Evolutionary conservation across 108 stramenopile species (phyloP).

Genomic region (Pseudonitzschia pungens): DNA sequence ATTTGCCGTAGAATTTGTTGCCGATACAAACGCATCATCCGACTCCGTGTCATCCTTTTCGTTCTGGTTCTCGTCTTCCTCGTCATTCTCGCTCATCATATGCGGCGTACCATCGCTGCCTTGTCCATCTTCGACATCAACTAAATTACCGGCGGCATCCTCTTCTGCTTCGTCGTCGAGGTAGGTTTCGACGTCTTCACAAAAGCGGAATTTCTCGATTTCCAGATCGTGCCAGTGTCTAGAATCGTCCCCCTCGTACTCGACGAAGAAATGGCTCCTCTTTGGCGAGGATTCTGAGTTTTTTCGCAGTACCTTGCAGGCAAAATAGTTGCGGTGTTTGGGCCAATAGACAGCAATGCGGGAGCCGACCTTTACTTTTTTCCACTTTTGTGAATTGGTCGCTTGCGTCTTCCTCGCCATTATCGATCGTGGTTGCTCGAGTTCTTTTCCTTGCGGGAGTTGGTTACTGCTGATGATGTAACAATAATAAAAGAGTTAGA

Average conservation of each 20-base stretch:
- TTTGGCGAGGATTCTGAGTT: neutral
- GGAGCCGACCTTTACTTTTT: neutral
- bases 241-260: neutral
- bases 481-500: no score
- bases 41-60: neutral
- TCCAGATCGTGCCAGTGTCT: neutral
- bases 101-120: neutral
- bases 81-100: neutral
- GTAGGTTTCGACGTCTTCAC: neutral
- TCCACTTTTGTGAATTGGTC: neutral
- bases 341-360: neutral
- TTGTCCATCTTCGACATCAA: neutral
- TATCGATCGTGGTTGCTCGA: neutral
- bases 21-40: neutral
- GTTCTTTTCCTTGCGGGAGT: no score
- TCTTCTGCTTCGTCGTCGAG: slow-evolving; percentile 6
- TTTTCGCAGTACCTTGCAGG: neutral
- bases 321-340: neutral
- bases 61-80: neutral
- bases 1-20: neutral
- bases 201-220: neutral
- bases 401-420: neutral
- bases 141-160: neutral
- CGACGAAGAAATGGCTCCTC: neutral
- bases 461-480: no score